Evolutionary conservation across 2,329 filamentous ascomycete genomes (phyloP), one percentile per base, ranked within the genome.

Genomic region (Neofusicoccum sp.): DNA sequence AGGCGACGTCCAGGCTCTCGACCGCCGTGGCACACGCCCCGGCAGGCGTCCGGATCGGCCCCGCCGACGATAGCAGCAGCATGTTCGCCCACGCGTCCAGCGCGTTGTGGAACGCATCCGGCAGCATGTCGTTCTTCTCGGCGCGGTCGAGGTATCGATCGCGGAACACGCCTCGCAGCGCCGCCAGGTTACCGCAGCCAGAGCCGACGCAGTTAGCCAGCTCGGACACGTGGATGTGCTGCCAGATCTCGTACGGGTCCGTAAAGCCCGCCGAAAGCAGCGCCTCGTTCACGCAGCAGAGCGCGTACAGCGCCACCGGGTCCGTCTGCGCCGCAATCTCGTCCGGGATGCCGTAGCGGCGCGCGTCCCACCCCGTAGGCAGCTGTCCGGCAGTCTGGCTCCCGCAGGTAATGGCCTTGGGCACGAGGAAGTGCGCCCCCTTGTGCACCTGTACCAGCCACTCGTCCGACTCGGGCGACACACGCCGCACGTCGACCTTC

Each of bases 21-120:
- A 80, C 39, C 0, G 70, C 67, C 0, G 77, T 80, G 0, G 77
- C 77, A 34, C 76, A 80, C 1, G 77, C 72, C 0, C 76, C 77
- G 0, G 74, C 72, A 1, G 77, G 76, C 0, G 77, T 76, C 4
- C 67, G 67, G 22, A 73, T 76, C 0, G 77, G 76, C 0, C 77
- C 78, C 0, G 71, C 64, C 0, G 74, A 67, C 3, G 66, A 67
- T n/a, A 77, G 67, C n/a, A 79, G 69, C 9, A 80, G 72, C 77
- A 80, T 79, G 56, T 80, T 79, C n/a, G 76, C 64, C 77, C 77
- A 79, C 1, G 77, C 76, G 1, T 66, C 69, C 0, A 67, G 66
- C 0, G 77, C 74, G 65, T 77, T 78, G 41, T 73, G 48, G 63
- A 75, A 78, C 0, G 75, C 71, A 28, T 79, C 77, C 3, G 68